phyloP scores from a whole-genome alignment of 2,329 filamentous ascomycete genomes.

The Ascochyta clinopodiicola region DNA sequence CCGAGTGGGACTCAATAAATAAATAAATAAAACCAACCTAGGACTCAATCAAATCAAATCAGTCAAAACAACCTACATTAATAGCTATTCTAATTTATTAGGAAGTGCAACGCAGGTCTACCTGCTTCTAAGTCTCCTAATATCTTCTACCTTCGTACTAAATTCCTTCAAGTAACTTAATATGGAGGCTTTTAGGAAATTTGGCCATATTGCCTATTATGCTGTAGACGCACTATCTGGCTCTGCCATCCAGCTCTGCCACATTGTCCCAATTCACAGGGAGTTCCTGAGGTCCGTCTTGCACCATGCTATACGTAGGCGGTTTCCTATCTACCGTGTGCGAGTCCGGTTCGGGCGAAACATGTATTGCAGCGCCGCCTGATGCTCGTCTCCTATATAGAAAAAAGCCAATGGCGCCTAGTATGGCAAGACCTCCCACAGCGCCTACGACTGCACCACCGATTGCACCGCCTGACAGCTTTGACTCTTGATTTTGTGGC shows the following conservation, averaged over 20 bases:
- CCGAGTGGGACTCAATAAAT: too few relatives aligned
- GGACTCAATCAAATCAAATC: too few relatives aligned
- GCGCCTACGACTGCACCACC: slow-evolving; percentile 26
- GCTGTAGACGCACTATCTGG: background rate
- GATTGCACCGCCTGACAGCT: slow-evolving; percentile 23
- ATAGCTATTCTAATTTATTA: too few relatives aligned
- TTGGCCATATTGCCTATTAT: too few relatives aligned
- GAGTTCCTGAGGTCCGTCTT: slow-evolving; percentile 16
- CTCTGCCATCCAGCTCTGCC: slow-evolving; percentile 15
- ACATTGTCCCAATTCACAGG: slow-evolving; percentile 7
- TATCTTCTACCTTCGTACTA: too few relatives aligned
- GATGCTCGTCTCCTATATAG: slow-evolving; percentile 17
- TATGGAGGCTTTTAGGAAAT: too few relatives aligned
- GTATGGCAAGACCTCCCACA: slow-evolving; percentile 21
- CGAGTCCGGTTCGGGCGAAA: slow-evolving; percentile 6
- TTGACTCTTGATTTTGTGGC: slow-evolving; percentile 2
- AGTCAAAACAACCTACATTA: too few relatives aligned
- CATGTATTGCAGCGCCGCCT: slow-evolving; percentile 4
- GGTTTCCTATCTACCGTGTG: slow-evolving; percentile 8
- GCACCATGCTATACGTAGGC: slow-evolving; percentile 9
- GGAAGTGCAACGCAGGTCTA: too few relatives aligned
- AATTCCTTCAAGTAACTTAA: too few relatives aligned
- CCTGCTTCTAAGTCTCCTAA: too few relatives aligned
- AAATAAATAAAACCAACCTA: too few relatives aligned
- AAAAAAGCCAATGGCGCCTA: slow-evolving; percentile 20